Conservation (phyloP, 2,329 filamentous ascomycete species). For the Fusarium vanettenii region DNA sequence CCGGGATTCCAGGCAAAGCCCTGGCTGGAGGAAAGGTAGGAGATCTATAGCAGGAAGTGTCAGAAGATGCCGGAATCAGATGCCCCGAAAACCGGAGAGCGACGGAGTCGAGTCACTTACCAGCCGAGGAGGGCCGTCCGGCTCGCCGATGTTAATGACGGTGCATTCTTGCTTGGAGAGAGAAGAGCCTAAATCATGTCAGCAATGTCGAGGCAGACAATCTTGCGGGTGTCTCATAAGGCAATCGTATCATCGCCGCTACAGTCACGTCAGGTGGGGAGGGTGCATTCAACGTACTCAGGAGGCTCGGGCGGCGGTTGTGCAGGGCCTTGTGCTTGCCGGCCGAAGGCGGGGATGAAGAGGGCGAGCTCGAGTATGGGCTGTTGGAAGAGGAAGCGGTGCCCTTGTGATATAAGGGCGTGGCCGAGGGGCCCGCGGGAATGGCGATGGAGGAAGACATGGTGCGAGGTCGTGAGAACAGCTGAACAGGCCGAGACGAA, state of each 20-base stretch:
- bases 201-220: slow-evolving; percentile 36
- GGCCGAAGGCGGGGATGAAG: slow-evolving; percentile 66
- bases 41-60: slow-evolving; percentile 67
- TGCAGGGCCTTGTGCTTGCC: slow-evolving; percentile 63
- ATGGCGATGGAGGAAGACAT: slow-evolving; percentile 80
- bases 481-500: slow-evolving; percentile 18
- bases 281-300: slow-evolving; percentile 59
- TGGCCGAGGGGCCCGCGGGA: slow-evolving; percentile 58
- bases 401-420: slow-evolving; percentile 56
- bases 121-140: slow-evolving; percentile 77
- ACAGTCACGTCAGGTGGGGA: slow-evolving; percentile 11
- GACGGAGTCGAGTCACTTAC: slow-evolving; percentile 57
- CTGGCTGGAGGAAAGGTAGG: slow-evolving; percentile 82
- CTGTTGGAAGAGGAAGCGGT: slow-evolving; percentile 58
- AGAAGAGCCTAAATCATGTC: slow-evolving; percentile 69
- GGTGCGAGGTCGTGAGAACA: slow-evolving; percentile 21
- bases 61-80: not conserved
- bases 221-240: slow-evolving; percentile 8
- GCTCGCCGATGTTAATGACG: slow-evolving; percentile 82
- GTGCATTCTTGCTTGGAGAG: slow-evolving; percentile 81
- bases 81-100: not conserved
- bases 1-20: slow-evolving; percentile 87
- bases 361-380: slow-evolving; percentile 55
- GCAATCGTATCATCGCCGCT: slow-evolving; percentile 22
- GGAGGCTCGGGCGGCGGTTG: slow-evolving; percentile 68